Base-by-base conservation (phyloP, 345 rosid genomes). In the Rhodamnia rubescens region DNA sequence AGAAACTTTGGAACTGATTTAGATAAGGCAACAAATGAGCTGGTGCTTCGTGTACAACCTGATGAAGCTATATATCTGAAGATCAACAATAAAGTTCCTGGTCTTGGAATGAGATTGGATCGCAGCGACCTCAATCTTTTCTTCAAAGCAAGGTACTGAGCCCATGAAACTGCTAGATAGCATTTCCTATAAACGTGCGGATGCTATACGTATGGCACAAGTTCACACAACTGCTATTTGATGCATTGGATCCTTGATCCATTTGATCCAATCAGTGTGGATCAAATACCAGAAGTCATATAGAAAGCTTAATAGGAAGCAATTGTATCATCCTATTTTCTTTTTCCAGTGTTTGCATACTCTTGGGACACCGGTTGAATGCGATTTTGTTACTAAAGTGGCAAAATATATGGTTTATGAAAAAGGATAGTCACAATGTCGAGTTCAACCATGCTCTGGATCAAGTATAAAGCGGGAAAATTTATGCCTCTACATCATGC, bases 41-140 rank as follows among this genome's bases (percentile, higher is more conserved):
- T 95, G 80, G 99, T 95, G 84, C 93, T 96, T 36, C 93, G 95
- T 26, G 98, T 96, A 84, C 99, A 95, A 88, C 99, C 99, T 82
- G 98, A 95, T 89, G 99, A 96, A 91, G 98, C 98, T 82, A 95
- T 96, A 87, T 96, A 96, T 91, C 89, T 96, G 80, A 96, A 92
- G 94, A 94, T 96, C 89, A 96, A 96, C 91, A 96, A 96, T 92
- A 96, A 96, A 90, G 95, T 95, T 85, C 99, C 99, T 26, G 99
- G 99, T 85, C 94, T 95, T 74, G 96, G 95, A 74, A 96, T 96
- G 99, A 92, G 98, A 94, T 88, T 96, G 16, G 98, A 95, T 84
- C 96, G 95, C 86, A 96, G 95, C 24, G 95, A 96, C 88, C 98
- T 96, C 78, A 95, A 95, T 91, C 87, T 96, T 86, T 94, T 96